Base-by-base conservation (phyloP, 1,284 basidiomycete genomes). In the Xerocomus nothofagi region DNA sequence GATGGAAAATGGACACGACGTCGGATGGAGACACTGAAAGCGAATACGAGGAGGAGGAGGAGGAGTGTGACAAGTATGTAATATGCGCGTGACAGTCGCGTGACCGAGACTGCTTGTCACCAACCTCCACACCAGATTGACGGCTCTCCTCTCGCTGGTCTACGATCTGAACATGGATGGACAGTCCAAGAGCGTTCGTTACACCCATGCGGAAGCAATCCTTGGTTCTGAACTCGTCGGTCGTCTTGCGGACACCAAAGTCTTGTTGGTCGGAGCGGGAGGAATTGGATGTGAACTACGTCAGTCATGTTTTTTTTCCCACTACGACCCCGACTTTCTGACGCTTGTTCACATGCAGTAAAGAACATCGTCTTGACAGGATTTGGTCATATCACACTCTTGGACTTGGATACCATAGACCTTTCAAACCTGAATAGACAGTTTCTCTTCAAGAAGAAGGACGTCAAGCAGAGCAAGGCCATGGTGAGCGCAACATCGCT, bases 381-480 rank as follows among this genome's bases (percentile, higher is more conserved):
- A 18, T 97, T 98, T 60, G 89, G 88, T 27, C 78, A 93, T 62
- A 94, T 98, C 56, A 95, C 96, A 0, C 75, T 94, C 60, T 80
- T 99, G 57, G 97, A 99, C 73, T 79, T 99, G 53, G 97, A 99
- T 73, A 99, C 96, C 7, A 99, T 99, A 70, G 97, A 99, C 78
- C 80, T 99, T 27, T 98, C 94, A 45, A 99, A 99, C 68, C 77
- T 99, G 45, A 99, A 99, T 67, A 83, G 97, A 20, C 97, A 99
- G 66, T 99, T 99, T 71, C 76, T 99, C 32, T 99, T 99, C 73
- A 84, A 86, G 56, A 98, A 98, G 73, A 95, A 95, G 61, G 95
- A 98, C 66, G 92, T 99, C 53, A 96, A 97, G 64, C 91, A 98
- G 66, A 88, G 93, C 60, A 99, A 99, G 73, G 89, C 95, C 7